Percentiles rank a stretch among this genome's conserved stretches.
These are phyloP conservation scores for Flaveria ramosissima DNA, from an alignment of 129 eudicot species.

Conservation along the genomic window DNA sequence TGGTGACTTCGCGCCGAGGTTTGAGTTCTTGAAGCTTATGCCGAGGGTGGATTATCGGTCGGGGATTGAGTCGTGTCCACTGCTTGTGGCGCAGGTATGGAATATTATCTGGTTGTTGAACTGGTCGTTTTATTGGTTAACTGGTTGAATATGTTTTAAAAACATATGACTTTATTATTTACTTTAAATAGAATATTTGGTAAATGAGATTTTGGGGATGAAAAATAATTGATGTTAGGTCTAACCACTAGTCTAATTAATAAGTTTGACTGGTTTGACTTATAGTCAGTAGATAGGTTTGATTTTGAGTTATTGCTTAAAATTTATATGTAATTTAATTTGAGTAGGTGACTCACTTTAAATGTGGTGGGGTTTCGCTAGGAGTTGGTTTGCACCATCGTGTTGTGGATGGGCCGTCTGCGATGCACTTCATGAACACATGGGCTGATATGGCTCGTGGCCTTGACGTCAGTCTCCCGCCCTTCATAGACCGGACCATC, in stretches of 20 bases:
- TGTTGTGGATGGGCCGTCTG: conserved; percentile 18
- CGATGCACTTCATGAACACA: conserved; percentile 19
- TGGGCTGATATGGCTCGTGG: conserved; percentile 33
- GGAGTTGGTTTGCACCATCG: conserved; percentile 25
- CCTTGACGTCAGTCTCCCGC: conserved; percentile 20
- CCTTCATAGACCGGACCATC: conserved; percentile 27
- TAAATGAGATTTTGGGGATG: no score
- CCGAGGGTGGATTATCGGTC: neutral
- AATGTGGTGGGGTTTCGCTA: conserved; percentile 27
- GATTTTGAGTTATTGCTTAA: neutral
- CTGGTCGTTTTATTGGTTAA: no score
- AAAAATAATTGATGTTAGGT: no score
- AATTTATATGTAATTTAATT: neutral
- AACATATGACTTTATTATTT: no score
- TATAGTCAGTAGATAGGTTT: no score
- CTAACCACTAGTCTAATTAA: no score
- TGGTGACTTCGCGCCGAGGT: conserved; percentile 12
- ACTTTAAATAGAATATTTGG: no score
- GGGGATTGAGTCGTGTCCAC: neutral
- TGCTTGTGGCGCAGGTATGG: neutral
- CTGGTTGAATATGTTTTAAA: no score
- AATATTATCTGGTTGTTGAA: neutral
- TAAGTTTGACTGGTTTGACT: no score
- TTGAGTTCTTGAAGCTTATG: conserved; percentile 6
- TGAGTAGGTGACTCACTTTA: conserved; percentile 22